Percentiles rank a stretch among this genome's conserved stretches.
Evolutionary conservation across 2,329 filamentous ascomycete species (phyloP).

Genomic region (Metarhizium rileyi): DNA sequence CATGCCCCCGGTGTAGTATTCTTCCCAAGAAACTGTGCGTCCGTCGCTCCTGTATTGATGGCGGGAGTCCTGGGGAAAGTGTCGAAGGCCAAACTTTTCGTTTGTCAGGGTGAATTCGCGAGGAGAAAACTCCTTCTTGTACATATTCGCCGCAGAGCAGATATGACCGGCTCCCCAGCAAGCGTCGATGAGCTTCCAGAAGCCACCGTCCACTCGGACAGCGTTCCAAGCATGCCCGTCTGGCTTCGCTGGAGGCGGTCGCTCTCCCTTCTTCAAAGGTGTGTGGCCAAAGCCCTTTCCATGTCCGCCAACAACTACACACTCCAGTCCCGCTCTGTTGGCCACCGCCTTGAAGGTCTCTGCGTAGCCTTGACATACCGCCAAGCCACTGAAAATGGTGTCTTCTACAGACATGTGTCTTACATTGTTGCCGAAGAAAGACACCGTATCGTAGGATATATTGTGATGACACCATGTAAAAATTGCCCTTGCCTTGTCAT

Average conservation of each 20-base stretch:
- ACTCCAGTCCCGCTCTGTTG: constrained; percentile 68
- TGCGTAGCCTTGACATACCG: constrained; percentile 89
- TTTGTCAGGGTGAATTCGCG: constrained; percentile 53
- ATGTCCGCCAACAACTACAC: constrained; percentile 63
- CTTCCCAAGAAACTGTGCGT: constrained; percentile 61
- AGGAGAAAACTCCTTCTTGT: constrained; percentile 59
- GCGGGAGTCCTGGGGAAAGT: constrained; percentile 61
- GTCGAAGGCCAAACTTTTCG: constrained; percentile 68
- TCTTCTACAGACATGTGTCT: constrained; percentile 58
- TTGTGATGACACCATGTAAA: constrained; percentile 97
- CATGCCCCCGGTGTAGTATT: constrained; percentile 61
- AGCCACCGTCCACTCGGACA: constrained; percentile 73
- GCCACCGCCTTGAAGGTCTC: constrained; percentile 73
- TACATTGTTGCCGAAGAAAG: constrained; percentile 67
- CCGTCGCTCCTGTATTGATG: constrained; percentile 72
- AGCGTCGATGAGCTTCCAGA: constrained; percentile 84
- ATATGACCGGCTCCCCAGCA: constrained; percentile 88
- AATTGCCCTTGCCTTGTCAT: constrained; percentile 85
- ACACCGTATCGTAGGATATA: constrained; percentile 69
- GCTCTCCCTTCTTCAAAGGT: constrained; percentile 51
- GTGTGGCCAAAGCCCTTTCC: constrained; percentile 77
- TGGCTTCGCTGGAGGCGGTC: constrained; percentile 52
- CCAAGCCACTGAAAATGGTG: constrained; percentile 66
- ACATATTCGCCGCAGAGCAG: constrained; percentile 39
- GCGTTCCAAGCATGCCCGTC: constrained; percentile 86